A percentile compares a stretch with the other conserved stretches of the same genome.
Evolutionary conservation across 208 protist genomes (phyloP).

Genomic region (Leishmania amazonensis): DNA sequence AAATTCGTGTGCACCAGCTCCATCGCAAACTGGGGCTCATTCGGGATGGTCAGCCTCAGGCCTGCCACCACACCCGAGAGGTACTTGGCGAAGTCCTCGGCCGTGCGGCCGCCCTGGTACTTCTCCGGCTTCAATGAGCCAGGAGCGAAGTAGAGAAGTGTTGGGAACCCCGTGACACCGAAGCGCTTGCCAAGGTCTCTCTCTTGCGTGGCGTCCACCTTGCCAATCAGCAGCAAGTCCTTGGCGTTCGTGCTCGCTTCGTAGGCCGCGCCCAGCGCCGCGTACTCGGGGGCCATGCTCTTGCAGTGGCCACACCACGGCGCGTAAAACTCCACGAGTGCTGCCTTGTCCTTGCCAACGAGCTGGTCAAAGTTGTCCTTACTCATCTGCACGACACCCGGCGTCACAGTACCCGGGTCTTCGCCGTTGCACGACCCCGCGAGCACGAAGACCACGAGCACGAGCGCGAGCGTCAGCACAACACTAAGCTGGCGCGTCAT

Average conservation of each 20-base stretch:
- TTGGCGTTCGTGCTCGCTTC: slow-evolving; percentile 20
- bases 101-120: slow-evolving; percentile 43
- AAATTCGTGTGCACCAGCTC: slow-evolving; percentile 50
- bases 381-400: slow-evolving; percentile 49
- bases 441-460: slow-evolving; percentile 20
- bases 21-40: slow-evolving; percentile 29
- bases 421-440: slow-evolving; percentile 13
- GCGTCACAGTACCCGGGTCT: slow-evolving; percentile 37
- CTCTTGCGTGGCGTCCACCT: slow-evolving; percentile 62
- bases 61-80: slow-evolving; percentile 31
- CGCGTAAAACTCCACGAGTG: slow-evolving; percentile 89
- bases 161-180: slow-evolving; percentile 61
- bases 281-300: slow-evolving; percentile 51
- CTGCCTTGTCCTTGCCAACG: slow-evolving; percentile 42
- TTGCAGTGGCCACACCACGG: slow-evolving; percentile 91
- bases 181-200: slow-evolving; percentile 43
- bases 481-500: not conserved
- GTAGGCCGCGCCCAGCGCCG: slow-evolving; percentile 36
- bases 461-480: slow-evolving; percentile 19
- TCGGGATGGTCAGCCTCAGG: slow-evolving; percentile 31
- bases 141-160: slow-evolving; percentile 74
- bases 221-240: slow-evolving; percentile 59
- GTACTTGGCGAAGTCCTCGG: slow-evolving; percentile 43
- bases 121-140: slow-evolving; percentile 37
- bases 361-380: slow-evolving; percentile 56